Evolutionary conservation across 352 stramenopile species (phyloP).

Genomic region (Phytophthora quininea): DNA sequence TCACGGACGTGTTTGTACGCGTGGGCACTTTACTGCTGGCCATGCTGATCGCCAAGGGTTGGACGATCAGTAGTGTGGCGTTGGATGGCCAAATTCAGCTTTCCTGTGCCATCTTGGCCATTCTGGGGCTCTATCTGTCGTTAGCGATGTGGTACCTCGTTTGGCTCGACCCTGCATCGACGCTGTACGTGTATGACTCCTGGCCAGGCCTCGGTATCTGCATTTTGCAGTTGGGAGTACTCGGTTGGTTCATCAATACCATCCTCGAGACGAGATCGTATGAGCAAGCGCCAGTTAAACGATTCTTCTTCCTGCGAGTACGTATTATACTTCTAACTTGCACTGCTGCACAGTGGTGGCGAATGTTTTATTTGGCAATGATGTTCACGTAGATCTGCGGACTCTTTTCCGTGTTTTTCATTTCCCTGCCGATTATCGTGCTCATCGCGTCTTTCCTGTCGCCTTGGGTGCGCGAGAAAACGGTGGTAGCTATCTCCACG

Average conservation of each 20-base stretch:
- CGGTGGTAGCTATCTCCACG: constrained; percentile 60
- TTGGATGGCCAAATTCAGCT: constrained; percentile 73
- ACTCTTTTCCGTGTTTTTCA: constrained; percentile 76
- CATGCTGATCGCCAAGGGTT: constrained; percentile 80
- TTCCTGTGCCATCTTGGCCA: constrained; percentile 63
- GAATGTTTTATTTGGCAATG: not conserved
- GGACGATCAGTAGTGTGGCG: constrained; percentile 76
- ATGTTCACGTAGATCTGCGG: constrained; percentile 52
- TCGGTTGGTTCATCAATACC: constrained; percentile 69
- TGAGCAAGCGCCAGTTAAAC: constrained; percentile 61
- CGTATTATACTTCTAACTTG: not conserved
- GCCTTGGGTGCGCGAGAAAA: constrained; percentile 81
- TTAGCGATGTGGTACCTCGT: constrained; percentile 87
- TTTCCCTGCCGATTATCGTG: constrained; percentile 72
- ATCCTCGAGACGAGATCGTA: constrained; percentile 71
- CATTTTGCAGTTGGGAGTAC: constrained; percentile 57
- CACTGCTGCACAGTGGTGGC: not conserved
- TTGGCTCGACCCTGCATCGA: constrained; percentile 77
- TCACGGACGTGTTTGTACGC: constrained; percentile 70
- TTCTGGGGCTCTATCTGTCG: constrained; percentile 72
- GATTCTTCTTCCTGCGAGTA: constrained; percentile 69
- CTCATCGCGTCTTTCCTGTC: constrained; percentile 75
- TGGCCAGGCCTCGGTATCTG: constrained; percentile 76
- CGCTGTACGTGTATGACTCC: constrained; percentile 85
- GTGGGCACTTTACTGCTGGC: constrained; percentile 74